Conservation (phyloP, 257 asterid species). For the Nicotiana sylvestris region DNA sequence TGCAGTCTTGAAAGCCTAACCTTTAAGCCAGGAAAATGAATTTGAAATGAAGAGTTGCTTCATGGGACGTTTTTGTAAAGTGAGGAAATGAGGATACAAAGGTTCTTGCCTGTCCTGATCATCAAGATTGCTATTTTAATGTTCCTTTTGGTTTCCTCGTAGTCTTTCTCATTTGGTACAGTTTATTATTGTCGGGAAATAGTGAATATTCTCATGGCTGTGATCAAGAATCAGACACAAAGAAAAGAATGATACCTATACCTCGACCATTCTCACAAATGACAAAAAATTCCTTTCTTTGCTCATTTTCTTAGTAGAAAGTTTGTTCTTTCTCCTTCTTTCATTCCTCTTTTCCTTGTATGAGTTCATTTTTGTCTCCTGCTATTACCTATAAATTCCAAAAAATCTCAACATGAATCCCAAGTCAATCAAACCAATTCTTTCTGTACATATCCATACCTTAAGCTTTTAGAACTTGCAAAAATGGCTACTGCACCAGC, state of each 20-base stretch:
- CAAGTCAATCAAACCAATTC: conserved; percentile 8
- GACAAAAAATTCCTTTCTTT: conserved; percentile 49
- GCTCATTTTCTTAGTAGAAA: conserved; percentile 18
- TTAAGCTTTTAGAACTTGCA: background rate
- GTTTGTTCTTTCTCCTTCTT: conserved; percentile 39
- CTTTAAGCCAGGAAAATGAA: background rate
- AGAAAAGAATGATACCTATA: conserved; percentile 58
- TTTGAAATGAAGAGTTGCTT: background rate
- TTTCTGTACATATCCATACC: conserved; percentile 1
- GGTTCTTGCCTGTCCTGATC: background rate
- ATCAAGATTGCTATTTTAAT: conserved; percentile 7
- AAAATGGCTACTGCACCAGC: conserved; percentile 48
- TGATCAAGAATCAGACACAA: conserved; percentile 1
- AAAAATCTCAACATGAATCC: conserved; percentile 4
- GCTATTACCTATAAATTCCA: conserved; percentile 39
- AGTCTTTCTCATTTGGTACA: conserved; percentile 11
- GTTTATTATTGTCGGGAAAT: background rate
- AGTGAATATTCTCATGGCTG: conserved; percentile 1
- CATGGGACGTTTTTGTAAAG: background rate
- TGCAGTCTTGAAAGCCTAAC: background rate
- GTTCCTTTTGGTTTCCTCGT: background rate
- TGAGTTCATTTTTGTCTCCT: conserved; percentile 17
- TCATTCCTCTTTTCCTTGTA: conserved; percentile 16
- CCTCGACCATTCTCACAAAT: background rate
- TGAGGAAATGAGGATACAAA: background rate